A percentile compares a stretch with the other conserved stretches of the same genome.
These are phyloP conservation scores for Didymella sp. DNA, from an alignment of 2,329 filamentous ascomycete species.

Conservation along the genomic window DNA sequence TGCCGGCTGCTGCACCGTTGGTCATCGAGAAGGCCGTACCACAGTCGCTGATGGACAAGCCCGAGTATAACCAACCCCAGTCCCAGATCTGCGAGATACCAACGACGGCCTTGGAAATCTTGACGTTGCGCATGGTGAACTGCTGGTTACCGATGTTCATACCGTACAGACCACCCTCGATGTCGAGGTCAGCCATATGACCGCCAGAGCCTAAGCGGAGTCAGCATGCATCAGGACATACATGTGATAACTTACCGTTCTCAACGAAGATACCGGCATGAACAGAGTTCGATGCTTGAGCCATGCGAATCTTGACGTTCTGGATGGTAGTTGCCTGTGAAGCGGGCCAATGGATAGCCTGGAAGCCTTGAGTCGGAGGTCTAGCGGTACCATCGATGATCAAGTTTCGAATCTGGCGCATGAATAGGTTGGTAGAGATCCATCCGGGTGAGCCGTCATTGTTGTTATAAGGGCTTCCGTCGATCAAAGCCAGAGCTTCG, in stretches of 20 bases:
- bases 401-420: constrained; percentile 70
- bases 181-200: constrained; percentile 56
- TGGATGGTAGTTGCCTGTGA: constrained; percentile 57
- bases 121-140: constrained; percentile 66
- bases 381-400: constrained; percentile 64
- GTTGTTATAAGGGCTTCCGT: constrained; percentile 61
- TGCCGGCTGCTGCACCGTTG: constrained; percentile 35
- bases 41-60: constrained; percentile 61
- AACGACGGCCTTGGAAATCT: constrained; percentile 59
- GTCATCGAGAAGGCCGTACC: constrained; percentile 61
- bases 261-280: constrained; percentile 59
- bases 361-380: constrained; percentile 53
- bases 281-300: constrained; percentile 52
- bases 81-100: constrained; percentile 67
- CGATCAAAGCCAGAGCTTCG: constrained; percentile 63
- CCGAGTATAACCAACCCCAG: constrained; percentile 66
- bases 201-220: constrained; percentile 50
- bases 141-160: constrained; percentile 58
- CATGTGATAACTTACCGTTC: constrained; percentile 33
- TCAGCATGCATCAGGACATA: constrained; percentile 1
- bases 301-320: constrained; percentile 56
- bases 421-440: constrained; percentile 68
- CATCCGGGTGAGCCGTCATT: constrained; percentile 50
- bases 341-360: constrained; percentile 58
- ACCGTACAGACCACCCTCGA: constrained; percentile 54